Evolutionary conservation across 441 rosid species (phyloP), one percentile per base, ranked within the genome.

Genomic region (Arabidopsis lyrata): DNA sequence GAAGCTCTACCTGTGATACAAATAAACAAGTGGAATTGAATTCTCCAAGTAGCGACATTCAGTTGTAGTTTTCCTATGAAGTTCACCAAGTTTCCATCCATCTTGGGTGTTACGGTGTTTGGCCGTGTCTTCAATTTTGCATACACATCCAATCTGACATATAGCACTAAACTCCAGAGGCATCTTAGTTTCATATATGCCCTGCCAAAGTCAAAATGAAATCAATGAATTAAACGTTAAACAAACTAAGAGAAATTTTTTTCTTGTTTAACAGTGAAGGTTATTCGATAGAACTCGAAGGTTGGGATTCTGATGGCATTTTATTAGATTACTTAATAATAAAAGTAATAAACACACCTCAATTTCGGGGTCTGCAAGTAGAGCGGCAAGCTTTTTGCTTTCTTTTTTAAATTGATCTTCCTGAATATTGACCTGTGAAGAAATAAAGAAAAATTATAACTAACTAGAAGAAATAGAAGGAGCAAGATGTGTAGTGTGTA

Each of bases 321-420:
- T 50, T 22, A 56, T 36, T 35, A 31, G 24, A 6, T 12, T 32
- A 65, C 38, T 48, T 3, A 22, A 18, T 20, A 27, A 66, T 24
- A 63, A 58, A 2, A 24, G 27, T 24, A 24, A 24, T 24, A 24
- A 79, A 47, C 91, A 78, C 29, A 92, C 99, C 99, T 95, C 98
- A 66, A 91, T 84, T 80, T 91, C 98, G 35, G 99, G 98, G 86
- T 95, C 93, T 44, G 97, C 94, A 63, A 93, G 92, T 76, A 95
- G 97, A 67, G 99, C 95, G 22, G 84, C 87, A 48, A 89, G 86
- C 77, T 90, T 91, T 78, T 85, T 91, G 85, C 87, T 84, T 81
- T 91, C 97, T 54, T 86, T 77, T 81, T 69, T 82, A 77, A 86
- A 95, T 50, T 85, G 92, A 70, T 86, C 94, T 86, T 93, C 98